Evolutionary conservation across 108 stramenopile species (phyloP).

Genomic region (Mediolabrus comicus): DNA sequence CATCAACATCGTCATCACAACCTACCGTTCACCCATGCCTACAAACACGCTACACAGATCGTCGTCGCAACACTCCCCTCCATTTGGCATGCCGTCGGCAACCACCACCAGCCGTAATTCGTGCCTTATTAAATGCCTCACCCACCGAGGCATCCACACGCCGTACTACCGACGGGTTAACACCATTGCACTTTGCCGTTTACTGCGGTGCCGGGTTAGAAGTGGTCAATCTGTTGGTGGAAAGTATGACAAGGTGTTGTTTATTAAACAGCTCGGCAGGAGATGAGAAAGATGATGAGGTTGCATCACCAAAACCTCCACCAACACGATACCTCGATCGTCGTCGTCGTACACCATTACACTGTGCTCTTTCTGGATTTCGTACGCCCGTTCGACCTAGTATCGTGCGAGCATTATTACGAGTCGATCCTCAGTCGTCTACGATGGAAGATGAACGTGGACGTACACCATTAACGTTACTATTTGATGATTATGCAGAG

Average conservation of each 20-base stretch:
- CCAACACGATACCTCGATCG: slow-evolving; percentile 49
- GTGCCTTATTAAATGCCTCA: slow-evolving; percentile 36
- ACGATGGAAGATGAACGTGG: slow-evolving; percentile 47
- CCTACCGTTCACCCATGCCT: not conserved
- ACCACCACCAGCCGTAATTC: slow-evolving; percentile 43
- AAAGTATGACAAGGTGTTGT: slow-evolving; percentile 31
- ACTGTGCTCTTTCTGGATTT: slow-evolving; percentile 55
- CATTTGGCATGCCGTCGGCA: slow-evolving; percentile 59
- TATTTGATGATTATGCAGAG: slow-evolving; percentile 58
- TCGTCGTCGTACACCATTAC: slow-evolving; percentile 51
- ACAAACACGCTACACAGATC: slow-evolving; percentile 40
- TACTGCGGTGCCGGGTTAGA: slow-evolving; percentile 48
- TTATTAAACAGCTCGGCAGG: not conserved
- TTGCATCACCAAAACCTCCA: slow-evolving; percentile 4
- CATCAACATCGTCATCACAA: not conserved
- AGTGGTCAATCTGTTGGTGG: slow-evolving; percentile 40
- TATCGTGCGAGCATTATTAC: slow-evolving; percentile 36
- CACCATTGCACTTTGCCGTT: slow-evolving; percentile 53
- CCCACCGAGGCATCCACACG: slow-evolving; percentile 24
- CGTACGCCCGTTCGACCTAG: slow-evolving; percentile 45
- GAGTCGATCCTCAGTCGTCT: slow-evolving; percentile 41
- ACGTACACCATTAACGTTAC: slow-evolving; percentile 41
- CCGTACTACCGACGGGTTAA: slow-evolving; percentile 52
- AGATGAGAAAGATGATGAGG: not conserved
- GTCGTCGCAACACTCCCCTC: slow-evolving; percentile 54